Base-by-base conservation (phyloP, 2,329 filamentous ascomycete genomes). In the Albifimbria verrucaria region DNA sequence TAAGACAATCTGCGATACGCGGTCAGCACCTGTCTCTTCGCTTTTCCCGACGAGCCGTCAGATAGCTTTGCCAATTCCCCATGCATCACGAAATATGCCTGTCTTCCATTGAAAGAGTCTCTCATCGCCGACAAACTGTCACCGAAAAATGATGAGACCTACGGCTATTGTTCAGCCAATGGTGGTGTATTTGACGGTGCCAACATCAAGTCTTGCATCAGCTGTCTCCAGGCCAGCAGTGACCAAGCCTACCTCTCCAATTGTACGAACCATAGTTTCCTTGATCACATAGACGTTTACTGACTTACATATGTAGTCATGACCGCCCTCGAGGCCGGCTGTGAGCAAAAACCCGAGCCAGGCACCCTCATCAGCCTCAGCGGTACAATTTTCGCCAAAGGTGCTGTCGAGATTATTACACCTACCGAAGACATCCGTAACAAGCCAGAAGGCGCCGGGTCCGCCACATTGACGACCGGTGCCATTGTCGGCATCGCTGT, bases 401-500 rank as follows among this genome's bases (percentile, higher is more conserved):
- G 57, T 0, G 42, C 59, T 0, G 59, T 80, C 25, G 76, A 73
- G 43, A 76, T 77, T n/a, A 75, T 71, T 2, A 66, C 70, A 1
- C 58, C 68, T 0, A 54, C 51, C 3, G 54, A 60, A 4, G 57
- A 62, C 3, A 71, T 68, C 3, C 58, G 64, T 3, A 47, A 65
- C 0, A 55, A 59, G 0, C 57, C 64, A 1, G 60, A 62, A 0
- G 65, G 68, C 1, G 64, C 64, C 2, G 64, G 57, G 0, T 56
- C 62, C 3, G 64, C 59, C 4, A 60, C 60, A 10, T 72, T 82
- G 62, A 72, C 75, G 0, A 72, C 73, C 0, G 75, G 77, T 2
- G 76, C 77, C n/a, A 78, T 82, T 17, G 76, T 77, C 0, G 81
- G 80, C 18, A 83, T 85, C 45, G 72, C 71, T 0, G 63, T 82